Base-by-base conservation (phyloP, 352 stramenopile genomes). In the Phytophthora capsici region DNA sequence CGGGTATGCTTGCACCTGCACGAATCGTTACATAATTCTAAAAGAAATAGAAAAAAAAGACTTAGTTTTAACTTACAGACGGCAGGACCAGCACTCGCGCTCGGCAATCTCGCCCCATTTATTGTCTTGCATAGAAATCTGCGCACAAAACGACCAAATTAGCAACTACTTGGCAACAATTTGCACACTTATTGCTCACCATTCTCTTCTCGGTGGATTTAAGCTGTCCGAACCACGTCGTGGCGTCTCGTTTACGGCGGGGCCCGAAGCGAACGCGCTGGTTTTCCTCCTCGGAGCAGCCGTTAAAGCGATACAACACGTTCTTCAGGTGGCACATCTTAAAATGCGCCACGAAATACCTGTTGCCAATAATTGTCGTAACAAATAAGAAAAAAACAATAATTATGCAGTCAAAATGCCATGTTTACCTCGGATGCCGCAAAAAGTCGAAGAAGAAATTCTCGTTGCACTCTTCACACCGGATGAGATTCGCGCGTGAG, bases 121-220 rank as follows among this genome's bases (percentile, higher is more conserved):
- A 62, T 93, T 93, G 68, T 93, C 84, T 67, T 93, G 84, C 84
- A 93, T 91, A 2, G 84, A 91, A 54, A 93, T 90, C 83, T 91
- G 53, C 13, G 51, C 23, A 5, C 17, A 23, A 58, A 37, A 60
- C 17, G 40, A n/a, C 14, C 16, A 12, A 52, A 12, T n/a, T 34
- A 10, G 34, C n/a, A 46, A 38, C 46, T 20, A 44, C 9, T 34
- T n/a, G 4, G 14, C 4, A 36, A 57, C 7, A 49, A 13, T n/a
- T 14, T 14, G 4, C 13, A 34, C 28, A 34, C 19, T 5, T 37
- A 50, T 9, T n/a, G 14, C 43, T 37, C 46, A 86, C 82, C 84
- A 93, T 93, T 65, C 84, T 75, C 59, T 93, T 93, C 65, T 93
- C 84, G 16, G 84, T 93, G n/a, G 84, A 93, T 64, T 93, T 93